A percentile compares a stretch with the other conserved stretches of the same genome.
These are phyloP conservation scores for Leccinum griseonigrum DNA, from an alignment of 1,284 basidiomycete genomes.

Conservation along the genomic window DNA sequence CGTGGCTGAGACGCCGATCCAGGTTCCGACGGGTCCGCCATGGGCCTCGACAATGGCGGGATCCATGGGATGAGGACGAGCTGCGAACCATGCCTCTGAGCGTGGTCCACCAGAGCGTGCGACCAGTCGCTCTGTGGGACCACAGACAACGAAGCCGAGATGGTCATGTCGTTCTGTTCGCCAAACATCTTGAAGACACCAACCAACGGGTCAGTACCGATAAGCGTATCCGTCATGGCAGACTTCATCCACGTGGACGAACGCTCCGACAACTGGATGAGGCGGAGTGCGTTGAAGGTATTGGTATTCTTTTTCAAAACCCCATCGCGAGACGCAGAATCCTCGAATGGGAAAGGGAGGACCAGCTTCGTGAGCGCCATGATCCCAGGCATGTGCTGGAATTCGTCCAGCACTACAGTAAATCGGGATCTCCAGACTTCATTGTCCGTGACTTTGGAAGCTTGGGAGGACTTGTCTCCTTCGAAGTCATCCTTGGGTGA, in stretches of 20 bases:
- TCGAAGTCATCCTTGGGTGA: slow-evolving; percentile 1
- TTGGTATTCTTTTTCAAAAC: slow-evolving; percentile 17
- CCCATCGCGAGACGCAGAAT: slow-evolving; percentile 12
- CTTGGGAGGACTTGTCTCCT: slow-evolving; percentile 10
- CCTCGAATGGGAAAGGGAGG: slow-evolving; percentile 18
- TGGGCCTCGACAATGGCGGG: slow-evolving; percentile 27
- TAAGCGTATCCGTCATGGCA: slow-evolving; percentile 67
- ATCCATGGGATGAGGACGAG: slow-evolving; percentile 87
- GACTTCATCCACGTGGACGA: slow-evolving; percentile 90
- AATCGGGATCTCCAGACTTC: slow-evolving; percentile 43
- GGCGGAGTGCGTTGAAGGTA: slow-evolving; percentile 70
- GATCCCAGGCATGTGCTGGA: slow-evolving; percentile 81
- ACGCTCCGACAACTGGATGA: slow-evolving; percentile 90
- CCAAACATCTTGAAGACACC: slow-evolving; percentile 86
- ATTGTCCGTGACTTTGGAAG: slow-evolving; percentile 4
- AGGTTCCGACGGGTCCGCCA: slow-evolving; percentile 20
- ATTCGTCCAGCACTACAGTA: slow-evolving; percentile 85
- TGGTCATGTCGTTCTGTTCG: slow-evolving; percentile 67
- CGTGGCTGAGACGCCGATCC: slow-evolving; percentile 24
- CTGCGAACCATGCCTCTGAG: slow-evolving; percentile 58
- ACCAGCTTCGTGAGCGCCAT: slow-evolving; percentile 71
- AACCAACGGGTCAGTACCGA: slow-evolving; percentile 78
- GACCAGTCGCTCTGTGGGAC: slow-evolving; percentile 72
- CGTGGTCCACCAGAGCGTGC: slow-evolving; percentile 65
- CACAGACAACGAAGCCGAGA: slow-evolving; percentile 67